Base-by-base conservation (phyloP, 495 filamentous ascomycete species). In the Penicillium flavigenum region DNA sequence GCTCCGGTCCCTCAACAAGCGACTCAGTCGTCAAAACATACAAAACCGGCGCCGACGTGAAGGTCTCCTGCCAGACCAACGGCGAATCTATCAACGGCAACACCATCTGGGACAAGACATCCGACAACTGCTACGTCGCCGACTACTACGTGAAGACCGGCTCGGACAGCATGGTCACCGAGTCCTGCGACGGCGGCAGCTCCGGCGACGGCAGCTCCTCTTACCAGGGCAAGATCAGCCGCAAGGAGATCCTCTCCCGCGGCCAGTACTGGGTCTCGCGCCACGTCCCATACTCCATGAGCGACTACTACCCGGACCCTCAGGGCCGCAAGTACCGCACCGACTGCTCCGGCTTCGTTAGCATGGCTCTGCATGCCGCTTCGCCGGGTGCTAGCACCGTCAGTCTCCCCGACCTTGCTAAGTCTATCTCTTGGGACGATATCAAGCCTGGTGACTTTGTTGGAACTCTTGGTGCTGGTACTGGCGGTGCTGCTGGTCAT, bases 61-160 rank as follows among this genome's bases (percentile, higher is more conserved):
- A 31, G n/a, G 46, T 60, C 58, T 39, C 39, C 19, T 60, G 58
- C 58, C 58, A 60, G 47, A 56, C 58, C 19, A 43, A 55, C 22
- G 58, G 58, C 39, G 46, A 60, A 56, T 9, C 56, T 22, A 41
- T 60, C 9, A 16, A 60, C 9, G 58, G 58, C 9, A 56, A 42
- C 51, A 38, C 51, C 14, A 60, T 60, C 45, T 60, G 58, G 58
- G 58, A 60, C 39, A 60, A 60, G 58, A 60, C 58, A 19, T 51
- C 51, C 32, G 58, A 60, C 24, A 52, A 52, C 58, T 60, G 51
- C 46, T 60, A 60, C 27, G 52, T 60, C 17, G 36, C 58, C 51
- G 58, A 60, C 58, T 60, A 56, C 51, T 60, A 60, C 22, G 58
- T 60, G 39, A 60, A 60, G 51, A 60, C 58, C 14, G 58, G 51